Base-by-base conservation (phyloP, 208 protist species). In the Crithidia acanthocephali region DNA sequence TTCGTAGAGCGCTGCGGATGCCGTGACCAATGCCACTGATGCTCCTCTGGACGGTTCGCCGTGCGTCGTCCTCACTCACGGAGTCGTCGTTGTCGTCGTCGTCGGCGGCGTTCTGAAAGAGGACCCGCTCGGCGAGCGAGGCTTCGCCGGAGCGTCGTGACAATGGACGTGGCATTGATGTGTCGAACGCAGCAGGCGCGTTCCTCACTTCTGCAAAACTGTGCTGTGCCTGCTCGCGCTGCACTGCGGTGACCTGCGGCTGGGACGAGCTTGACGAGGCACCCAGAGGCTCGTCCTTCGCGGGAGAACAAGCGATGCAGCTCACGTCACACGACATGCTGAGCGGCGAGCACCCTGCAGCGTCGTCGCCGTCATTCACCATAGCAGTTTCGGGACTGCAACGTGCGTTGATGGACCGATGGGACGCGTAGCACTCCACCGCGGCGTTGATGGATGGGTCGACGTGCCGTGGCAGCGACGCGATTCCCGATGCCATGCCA, bases 101-200 rank as follows among this genome's bases (percentile, higher is more conserved):
- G 1, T 44, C 67, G 23, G 25, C 61, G 16, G 48, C 70, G n/a
- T n/a, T n/a, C 23, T 45, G 51, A 50, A 76, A 76, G 32, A 76
- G 64, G 33, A 65, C 63, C 2, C 72, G 72, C 56, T 70, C 72
- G 7, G 72, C 72, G 27, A 56, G 1, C 1, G 28, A 13, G 1
- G 44, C 47, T 47, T 58, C 20, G 11, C 37, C 11, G 22, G 48
- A 62, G 53, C 25, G 47, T 27, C 32, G 61, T 20, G 28, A 40
- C 20, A 55, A 18, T 16, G 45, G 8, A 16, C 5, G 45, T 50
- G 4, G 45, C n/a, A n/a, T n/a, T n/a, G n/a, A n/a, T n/a, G n/a
- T n/a, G n/a, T n/a, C n/a, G n/a, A n/a, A n/a, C n/a, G n/a, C n/a
- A n/a, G n/a, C n/a, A n/a, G n/a, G n/a, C n/a, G n/a, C n/a, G n/a